Conservation (phyloP, 805 yeast species). For the Lipomyces anomalus region DNA sequence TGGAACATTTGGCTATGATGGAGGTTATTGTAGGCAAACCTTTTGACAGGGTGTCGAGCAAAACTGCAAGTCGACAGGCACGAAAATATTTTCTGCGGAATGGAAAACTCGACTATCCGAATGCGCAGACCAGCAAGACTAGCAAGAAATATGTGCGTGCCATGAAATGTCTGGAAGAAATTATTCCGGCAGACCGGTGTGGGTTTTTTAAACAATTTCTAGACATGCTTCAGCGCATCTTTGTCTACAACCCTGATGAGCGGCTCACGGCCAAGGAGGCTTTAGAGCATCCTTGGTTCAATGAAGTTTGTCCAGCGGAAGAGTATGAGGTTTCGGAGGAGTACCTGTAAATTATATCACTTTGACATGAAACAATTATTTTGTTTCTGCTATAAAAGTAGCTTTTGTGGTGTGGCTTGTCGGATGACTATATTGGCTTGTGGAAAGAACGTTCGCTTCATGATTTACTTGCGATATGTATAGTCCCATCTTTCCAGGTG, state of each 20-base stretch:
- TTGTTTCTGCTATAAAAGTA: too few species aligned
- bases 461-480: too few species aligned
- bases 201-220: slow-evolving; percentile 39
- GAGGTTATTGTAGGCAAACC: slow-evolving; percentile 62
- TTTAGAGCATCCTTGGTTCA: slow-evolving; percentile 75
- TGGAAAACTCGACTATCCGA: slow-evolving; percentile 35
- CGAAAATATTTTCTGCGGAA: slow-evolving; percentile 29
- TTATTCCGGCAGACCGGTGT: slow-evolving; percentile 22
- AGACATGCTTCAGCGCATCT: slow-evolving; percentile 60
- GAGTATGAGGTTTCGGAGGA: too few species aligned
- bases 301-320: neutral
- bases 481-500: too few species aligned
- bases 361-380: too few species aligned
- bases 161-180: slow-evolving; percentile 33
- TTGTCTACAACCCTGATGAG: slow-evolving; percentile 65
- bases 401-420: too few species aligned
- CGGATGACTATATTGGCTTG: too few species aligned
- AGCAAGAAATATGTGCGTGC: slow-evolving; percentile 34
- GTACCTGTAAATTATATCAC: too few species aligned
- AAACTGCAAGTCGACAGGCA: slow-evolving; percentile 25
- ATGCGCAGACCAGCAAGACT: slow-evolving; percentile 34
- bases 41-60: slow-evolving; percentile 30
- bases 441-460: too few species aligned
- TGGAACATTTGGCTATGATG: slow-evolving; percentile 94
- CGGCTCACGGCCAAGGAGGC: slow-evolving; percentile 74